A percentile compares a stretch with the other conserved stretches of the same genome.
These are phyloP conservation scores for Symmetrospora coprosmae DNA, from an alignment of 768 basidiomycete genomes.

Conservation along the genomic window DNA sequence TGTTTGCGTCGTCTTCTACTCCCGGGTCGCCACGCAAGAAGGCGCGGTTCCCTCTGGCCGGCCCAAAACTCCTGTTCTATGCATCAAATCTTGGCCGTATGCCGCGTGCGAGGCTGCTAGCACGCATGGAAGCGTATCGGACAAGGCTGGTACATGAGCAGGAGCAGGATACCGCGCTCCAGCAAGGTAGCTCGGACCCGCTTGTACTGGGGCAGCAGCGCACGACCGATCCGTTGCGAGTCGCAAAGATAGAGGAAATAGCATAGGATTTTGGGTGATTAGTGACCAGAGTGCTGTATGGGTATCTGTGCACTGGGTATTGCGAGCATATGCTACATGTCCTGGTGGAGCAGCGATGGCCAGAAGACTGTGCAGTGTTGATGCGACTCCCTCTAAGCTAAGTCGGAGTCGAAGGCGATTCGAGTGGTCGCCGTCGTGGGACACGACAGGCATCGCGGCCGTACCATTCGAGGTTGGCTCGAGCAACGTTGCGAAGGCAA, in stretches of 20 bases:
- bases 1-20: background rate
- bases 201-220: background rate
- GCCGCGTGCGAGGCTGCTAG: background rate
- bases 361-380: too few relatives aligned
- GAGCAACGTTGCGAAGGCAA: too few relatives aligned
- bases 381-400: too few relatives aligned
- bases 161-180: background rate
- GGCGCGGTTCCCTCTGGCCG: background rate
- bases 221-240: background rate
- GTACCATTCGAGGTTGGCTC: too few relatives aligned
- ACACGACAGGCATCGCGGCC: too few relatives aligned
- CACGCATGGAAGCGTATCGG: background rate
- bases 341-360: too few relatives aligned
- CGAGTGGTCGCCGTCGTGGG: too few relatives aligned
- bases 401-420: too few relatives aligned
- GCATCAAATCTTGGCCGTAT: background rate
- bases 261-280: background rate
- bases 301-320: too few relatives aligned
- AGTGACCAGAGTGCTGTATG: too few relatives aligned
- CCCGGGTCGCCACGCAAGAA: too few relatives aligned
- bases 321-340: too few relatives aligned
- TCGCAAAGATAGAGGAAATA: background rate
- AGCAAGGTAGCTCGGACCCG: background rate
- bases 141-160: background rate
- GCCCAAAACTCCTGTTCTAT: conserved; percentile 10